Conservation (phyloP, 2,329 filamentous ascomycete genomes). For the Botrytis fragariae region DNA sequence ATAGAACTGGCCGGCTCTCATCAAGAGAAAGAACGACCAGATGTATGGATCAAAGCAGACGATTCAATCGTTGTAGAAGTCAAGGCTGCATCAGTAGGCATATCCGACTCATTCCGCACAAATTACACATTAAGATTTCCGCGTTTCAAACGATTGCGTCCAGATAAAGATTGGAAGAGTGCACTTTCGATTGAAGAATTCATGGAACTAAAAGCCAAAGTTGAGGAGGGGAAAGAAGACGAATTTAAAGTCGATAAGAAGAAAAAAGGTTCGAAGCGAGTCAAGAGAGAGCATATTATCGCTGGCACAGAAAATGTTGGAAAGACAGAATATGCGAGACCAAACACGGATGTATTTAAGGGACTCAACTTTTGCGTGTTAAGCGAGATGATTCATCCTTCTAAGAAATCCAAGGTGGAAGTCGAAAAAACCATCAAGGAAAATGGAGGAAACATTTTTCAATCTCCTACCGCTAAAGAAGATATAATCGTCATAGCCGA, state of each 20-base stretch:
- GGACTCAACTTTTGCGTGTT: conserved; percentile 80
- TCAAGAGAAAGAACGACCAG: conserved; percentile 71
- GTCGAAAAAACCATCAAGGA: conserved; percentile 79
- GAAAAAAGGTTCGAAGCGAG: conserved; percentile 56
- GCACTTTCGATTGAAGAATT: conserved; percentile 80
- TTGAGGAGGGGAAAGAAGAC: conserved; percentile 72
- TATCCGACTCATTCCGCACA: conserved; percentile 74
- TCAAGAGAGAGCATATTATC: conserved; percentile 68
- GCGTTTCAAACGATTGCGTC: conserved; percentile 75
- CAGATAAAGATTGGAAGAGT: conserved; percentile 81
- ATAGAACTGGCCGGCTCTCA: conserved; percentile 81
- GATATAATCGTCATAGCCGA: conserved; percentile 75
- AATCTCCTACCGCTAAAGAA: conserved; percentile 62
- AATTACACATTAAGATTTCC: conserved; percentile 84
- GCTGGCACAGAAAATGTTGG: conserved; percentile 62
- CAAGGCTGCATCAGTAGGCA: conserved; percentile 77
- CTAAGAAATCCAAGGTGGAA: conserved; percentile 73
- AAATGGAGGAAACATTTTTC: conserved; percentile 76
- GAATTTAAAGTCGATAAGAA: conserved; percentile 71
- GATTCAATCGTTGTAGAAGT: conserved; percentile 86
- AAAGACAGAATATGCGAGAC: conserved; percentile 53
- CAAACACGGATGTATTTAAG: conserved; percentile 65
- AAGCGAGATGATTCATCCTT: conserved; percentile 67
- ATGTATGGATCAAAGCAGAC: conserved; percentile 87
- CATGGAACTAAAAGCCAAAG: conserved; percentile 63